These are phyloP conservation scores for Diddensiella transvaalensis DNA, from an alignment of 805 yeast species.

Conservation along the genomic window DNA sequence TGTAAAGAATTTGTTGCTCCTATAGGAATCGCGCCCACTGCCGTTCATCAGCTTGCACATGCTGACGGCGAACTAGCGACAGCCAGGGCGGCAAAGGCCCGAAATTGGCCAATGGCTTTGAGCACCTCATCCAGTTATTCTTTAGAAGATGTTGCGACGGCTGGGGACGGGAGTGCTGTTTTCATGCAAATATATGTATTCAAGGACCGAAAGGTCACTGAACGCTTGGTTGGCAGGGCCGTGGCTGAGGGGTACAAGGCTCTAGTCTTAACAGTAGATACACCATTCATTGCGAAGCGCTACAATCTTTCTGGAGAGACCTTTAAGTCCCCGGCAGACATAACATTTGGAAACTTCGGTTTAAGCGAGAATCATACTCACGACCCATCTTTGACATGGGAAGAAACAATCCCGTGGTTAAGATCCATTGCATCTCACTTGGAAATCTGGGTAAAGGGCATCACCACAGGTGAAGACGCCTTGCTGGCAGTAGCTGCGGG, in stretches of 20 bases:
- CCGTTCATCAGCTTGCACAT: constrained; percentile 32
- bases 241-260: constrained; percentile 40
- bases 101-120: constrained; percentile 31
- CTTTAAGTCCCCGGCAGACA: constrained; percentile 30
- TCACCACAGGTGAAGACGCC: constrained; percentile 64
- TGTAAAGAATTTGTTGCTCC: constrained; percentile 30
- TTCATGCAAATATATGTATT: constrained; percentile 33
- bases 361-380: constrained; percentile 20
- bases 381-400: constrained; percentile 33
- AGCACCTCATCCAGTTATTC: constrained; percentile 27
- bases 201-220: constrained; percentile 28
- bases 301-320: constrained; percentile 41
- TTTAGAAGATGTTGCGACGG: constrained; percentile 28
- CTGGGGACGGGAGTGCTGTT: constrained; percentile 25
- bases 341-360: constrained; percentile 29
- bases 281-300: constrained; percentile 51
- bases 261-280: constrained; percentile 54
- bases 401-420: constrained; percentile 32
- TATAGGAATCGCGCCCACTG: constrained; percentile 36
- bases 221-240: constrained; percentile 24
- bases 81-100: constrained; percentile 31
- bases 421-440: constrained; percentile 36
- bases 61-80: constrained; percentile 35
- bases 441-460: constrained; percentile 57
- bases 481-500: constrained; percentile 56